phyloP scores from a whole-genome alignment of 2,329 filamentous ascomycete genomes.

The Drechslerella coelobrocha region DNA sequence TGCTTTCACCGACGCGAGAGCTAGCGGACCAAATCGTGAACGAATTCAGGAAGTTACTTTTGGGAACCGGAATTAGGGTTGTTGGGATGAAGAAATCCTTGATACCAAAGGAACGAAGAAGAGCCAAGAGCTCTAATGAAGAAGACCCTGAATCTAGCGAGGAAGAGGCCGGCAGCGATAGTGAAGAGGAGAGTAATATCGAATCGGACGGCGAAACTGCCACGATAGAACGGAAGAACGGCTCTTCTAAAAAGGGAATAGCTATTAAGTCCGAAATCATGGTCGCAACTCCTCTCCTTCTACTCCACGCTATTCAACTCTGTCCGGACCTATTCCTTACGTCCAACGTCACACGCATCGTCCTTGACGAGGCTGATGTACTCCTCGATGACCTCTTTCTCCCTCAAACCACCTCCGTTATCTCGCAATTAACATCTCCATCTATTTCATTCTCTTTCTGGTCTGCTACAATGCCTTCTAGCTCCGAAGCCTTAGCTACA shows the following conservation, averaged over 20 bases:
- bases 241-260: slow-evolving; percentile 54
- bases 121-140: slow-evolving; percentile 51
- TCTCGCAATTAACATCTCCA: slow-evolving; percentile 62
- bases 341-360: slow-evolving; percentile 73
- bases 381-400: slow-evolving; percentile 89
- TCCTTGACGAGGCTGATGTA: slow-evolving; percentile 94
- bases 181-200: slow-evolving; percentile 57
- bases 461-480: slow-evolving; percentile 97
- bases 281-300: slow-evolving; percentile 77
- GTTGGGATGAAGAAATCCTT: slow-evolving; percentile 86
- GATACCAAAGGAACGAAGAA: slow-evolving; percentile 48
- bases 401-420: slow-evolving; percentile 80
- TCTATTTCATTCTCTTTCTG: slow-evolving; percentile 80
- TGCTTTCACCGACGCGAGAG: slow-evolving; percentile 80
- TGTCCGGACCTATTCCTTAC: slow-evolving; percentile 62
- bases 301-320: slow-evolving; percentile 73
- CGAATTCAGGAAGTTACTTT: slow-evolving; percentile 81
- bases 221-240: slow-evolving; percentile 28
- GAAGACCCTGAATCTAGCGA: slow-evolving; percentile 56
- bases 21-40: slow-evolving; percentile 80
- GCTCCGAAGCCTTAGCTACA: slow-evolving; percentile 78
- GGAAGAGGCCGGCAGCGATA: slow-evolving; percentile 55
- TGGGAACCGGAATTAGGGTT: slow-evolving; percentile 78
- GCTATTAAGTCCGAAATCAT: slow-evolving; percentile 77
- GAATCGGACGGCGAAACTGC: slow-evolving; percentile 51